Base-by-base conservation (phyloP, 1,284 basidiomycete species). In the Coniferiporia weirii region DNA sequence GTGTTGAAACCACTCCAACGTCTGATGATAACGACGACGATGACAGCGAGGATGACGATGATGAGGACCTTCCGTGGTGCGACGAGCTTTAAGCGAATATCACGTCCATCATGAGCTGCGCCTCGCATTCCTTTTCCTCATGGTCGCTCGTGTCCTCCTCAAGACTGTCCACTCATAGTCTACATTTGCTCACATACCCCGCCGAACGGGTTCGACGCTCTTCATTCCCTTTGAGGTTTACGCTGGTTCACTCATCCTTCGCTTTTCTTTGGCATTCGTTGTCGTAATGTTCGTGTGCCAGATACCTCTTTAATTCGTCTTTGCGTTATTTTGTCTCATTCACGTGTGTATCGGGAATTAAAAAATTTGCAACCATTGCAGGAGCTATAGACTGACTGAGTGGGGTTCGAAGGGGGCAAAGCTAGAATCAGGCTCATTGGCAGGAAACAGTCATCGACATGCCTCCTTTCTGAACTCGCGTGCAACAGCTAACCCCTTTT, bases 61-160 rank as follows among this genome's bases (percentile, higher is more conserved):
- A 80, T 47, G 76, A 75, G 1, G 73, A 80, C 66, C 69, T 84
- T 46, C 83, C 84, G 50, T 86, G 66, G 68, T 87, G 85, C 71
- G 83, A 87, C 60, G 78, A 82, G 71, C 59, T 61, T 49, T 59
- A 38, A 54, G 27, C 2, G 44, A 46, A 12, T 20, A 15, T 20
- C 19, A n/a, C 3, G 8, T 3, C 13, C 17, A 9, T 46, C 44
- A 46, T 19, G 44, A 46, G 8, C 8, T 20, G 44, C 9, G 4
- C 17, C 44, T 46, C n/a, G 44, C 44, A 46, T 46, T n/a, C n/a
- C n/a, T n/a, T n/a, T n/a, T n/a, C n/a, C n/a, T n/a, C n/a, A n/a
- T 5, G 27, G 27, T 27, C 27, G 27, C 27, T 5, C 27, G 5
- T 27, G 5, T 27, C 27, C 27, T 27, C 27, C 27, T 27, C 27